phyloP scores from a whole-genome alignment of 116 monocot genomes.

The Phalaenopsis hybrid region DNA sequence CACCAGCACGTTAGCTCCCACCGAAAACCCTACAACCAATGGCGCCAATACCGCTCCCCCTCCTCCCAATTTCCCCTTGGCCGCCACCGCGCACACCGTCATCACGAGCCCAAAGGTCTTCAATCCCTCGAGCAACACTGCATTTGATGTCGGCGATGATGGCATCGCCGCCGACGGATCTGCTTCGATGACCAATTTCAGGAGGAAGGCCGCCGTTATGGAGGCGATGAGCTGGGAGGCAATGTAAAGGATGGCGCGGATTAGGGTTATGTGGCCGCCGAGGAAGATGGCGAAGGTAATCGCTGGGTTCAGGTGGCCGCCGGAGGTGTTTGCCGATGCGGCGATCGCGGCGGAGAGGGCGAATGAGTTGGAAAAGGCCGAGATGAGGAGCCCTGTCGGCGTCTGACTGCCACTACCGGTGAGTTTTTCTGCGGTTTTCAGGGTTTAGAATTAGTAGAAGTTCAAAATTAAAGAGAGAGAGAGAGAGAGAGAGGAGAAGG shows the following conservation, averaged over 20 bases:
- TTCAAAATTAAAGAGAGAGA: not conserved
- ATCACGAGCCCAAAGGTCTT: conserved; percentile 27
- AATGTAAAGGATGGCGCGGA: conserved; percentile 16
- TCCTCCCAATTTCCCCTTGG: conserved; percentile 15
- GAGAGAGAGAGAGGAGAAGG: too few species aligned
- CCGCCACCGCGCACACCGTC: conserved; percentile 25
- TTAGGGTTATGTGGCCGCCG: conserved; percentile 21
- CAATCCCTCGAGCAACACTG: conserved; percentile 17
- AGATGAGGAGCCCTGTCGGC: conserved; percentile 8
- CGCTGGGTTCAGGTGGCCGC: conserved; percentile 25
- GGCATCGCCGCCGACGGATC: conserved; percentile 9
- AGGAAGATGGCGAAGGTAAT: conserved; percentile 26
- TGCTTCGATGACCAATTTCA: conserved; percentile 10
- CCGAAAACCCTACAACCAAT: conserved; percentile 18
- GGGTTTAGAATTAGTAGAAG: not conserved
- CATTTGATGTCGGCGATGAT: conserved; percentile 10
- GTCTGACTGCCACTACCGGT: not conserved
- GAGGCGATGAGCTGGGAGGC: conserved; percentile 24
- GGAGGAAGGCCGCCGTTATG: conserved; percentile 19
- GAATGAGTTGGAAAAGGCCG: conserved; percentile 16
- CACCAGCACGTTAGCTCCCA: conserved; percentile 19
- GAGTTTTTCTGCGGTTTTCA: conserved; percentile 13
- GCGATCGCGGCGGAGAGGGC: conserved; percentile 21
- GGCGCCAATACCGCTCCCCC: conserved; percentile 12
- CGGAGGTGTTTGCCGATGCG: conserved; percentile 20